phyloP scores from a whole-genome alignment of 192 early-diverging fungal species.

The Backusella parvicylindrica region DNA sequence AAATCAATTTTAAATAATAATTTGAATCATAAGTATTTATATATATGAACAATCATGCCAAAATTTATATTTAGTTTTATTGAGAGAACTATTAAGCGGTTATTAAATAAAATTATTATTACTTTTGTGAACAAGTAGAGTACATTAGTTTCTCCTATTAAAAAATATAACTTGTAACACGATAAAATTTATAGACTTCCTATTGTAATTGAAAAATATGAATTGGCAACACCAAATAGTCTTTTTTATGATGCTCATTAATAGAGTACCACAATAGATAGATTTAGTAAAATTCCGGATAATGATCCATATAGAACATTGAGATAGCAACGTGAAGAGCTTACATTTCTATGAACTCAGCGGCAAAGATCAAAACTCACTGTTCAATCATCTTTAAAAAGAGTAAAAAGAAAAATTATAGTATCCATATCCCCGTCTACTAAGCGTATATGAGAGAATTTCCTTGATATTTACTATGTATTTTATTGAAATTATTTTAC shows the following conservation, averaged over 20 bases:
- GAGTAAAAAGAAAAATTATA: neutral
- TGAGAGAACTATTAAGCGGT: neutral
- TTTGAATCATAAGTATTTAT: neutral
- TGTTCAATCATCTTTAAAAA: neutral
- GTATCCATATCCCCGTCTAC: too few relatives aligned
- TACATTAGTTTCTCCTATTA: neutral
- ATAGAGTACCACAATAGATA: neutral
- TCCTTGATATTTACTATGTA: too few relatives aligned
- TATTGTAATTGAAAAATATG: neutral
- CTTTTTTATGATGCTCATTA: neutral
- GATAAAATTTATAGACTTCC: neutral
- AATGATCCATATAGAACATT: neutral
- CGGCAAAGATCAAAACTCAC: neutral
- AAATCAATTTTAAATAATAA: neutral
- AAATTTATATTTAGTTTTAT: neutral
- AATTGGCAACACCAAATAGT: neutral
- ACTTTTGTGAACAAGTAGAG: neutral
- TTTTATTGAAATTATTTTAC: too few relatives aligned
- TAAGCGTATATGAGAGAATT: too few relatives aligned
- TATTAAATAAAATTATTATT: neutral
- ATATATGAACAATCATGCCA: neutral
- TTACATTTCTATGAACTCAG: neutral
- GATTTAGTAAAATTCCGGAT: neutral
- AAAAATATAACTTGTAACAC: neutral
- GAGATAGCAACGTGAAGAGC: neutral